Percentiles rank a stretch among this genome's conserved stretches.
These are phyloP conservation scores for Xylariales sp. DNA, from an alignment of 2,329 filamentous ascomycete genomes.

Conservation along the genomic window DNA sequence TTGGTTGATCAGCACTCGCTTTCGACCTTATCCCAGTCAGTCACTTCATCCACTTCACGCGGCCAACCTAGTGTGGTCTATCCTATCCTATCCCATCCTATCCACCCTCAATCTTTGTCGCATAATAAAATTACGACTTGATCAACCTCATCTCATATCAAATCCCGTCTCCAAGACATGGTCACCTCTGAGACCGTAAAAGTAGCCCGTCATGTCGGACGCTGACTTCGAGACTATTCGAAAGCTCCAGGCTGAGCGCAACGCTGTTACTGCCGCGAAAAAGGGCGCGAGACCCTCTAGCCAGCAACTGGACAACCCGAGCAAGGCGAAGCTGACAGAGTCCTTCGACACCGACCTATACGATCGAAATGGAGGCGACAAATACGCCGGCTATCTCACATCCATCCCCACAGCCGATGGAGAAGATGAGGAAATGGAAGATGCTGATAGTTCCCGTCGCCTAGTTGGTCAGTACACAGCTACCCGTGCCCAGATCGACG, in stretches of 20 bases:
- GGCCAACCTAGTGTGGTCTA: neutral
- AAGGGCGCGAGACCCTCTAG: conserved; percentile 83
- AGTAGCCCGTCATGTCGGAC: conserved; percentile 69
- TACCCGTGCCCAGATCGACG: conserved; percentile 89
- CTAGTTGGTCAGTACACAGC: conserved; percentile 97
- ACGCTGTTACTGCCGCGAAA: conserved; percentile 80
- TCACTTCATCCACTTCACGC: conserved; percentile 32
- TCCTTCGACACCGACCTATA: conserved; percentile 90
- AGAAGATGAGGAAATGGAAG: conserved; percentile 82
- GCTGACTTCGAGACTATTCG: conserved; percentile 89
- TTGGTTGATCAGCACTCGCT: conserved; percentile 21
- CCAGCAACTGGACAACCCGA: conserved; percentile 85
- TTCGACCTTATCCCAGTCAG: conserved; percentile 24
- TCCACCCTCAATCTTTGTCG: conserved; percentile 34
- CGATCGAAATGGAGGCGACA: conserved; percentile 80
- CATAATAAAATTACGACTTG: conserved; percentile 40
- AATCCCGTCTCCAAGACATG: conserved; percentile 44
- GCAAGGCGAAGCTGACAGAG: conserved; percentile 92
- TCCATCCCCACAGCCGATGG: conserved; percentile 84
- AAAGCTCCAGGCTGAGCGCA: conserved; percentile 92
- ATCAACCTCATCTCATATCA: conserved; percentile 29
- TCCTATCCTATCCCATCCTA: neutral
- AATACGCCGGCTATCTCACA: conserved; percentile 90
- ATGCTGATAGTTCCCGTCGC: conserved; percentile 77
- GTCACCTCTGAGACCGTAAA: conserved; percentile 44